Evolutionary conservation across 345 rosid species (phyloP).

Genomic region (Melaleuca quinquenervia): DNA sequence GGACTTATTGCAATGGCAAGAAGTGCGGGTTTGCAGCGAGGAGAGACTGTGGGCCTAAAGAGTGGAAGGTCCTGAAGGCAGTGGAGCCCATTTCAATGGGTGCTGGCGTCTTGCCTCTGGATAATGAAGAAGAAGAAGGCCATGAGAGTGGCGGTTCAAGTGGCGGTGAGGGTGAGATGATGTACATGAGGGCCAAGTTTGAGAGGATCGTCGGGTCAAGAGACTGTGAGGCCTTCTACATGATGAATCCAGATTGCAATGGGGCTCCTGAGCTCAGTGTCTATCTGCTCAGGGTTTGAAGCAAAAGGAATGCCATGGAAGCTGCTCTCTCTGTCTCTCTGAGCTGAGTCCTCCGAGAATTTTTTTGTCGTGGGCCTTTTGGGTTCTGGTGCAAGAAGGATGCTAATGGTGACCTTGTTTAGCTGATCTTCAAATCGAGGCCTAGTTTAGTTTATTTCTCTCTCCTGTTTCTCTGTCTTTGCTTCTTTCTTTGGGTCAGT

Average conservation of each 20-base stretch:
- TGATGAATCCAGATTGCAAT: constrained; percentile 98
- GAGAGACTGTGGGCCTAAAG: constrained; percentile 68
- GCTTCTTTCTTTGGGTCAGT: not conserved
- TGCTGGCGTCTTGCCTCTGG: constrained; percentile 78
- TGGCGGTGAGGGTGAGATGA: constrained; percentile 31
- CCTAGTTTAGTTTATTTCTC: constrained; percentile 1
- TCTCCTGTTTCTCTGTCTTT: not conserved
- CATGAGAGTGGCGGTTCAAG: not conserved
- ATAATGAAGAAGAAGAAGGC: constrained; percentile 8
- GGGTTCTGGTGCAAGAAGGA: not conserved
- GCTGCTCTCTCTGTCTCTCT: not conserved
- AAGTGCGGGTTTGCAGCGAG: constrained; percentile 75
- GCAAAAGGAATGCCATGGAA: not conserved
- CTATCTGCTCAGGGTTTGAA: constrained; percentile 79
- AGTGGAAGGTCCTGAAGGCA: constrained; percentile 66
- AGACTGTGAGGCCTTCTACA: constrained; percentile 97
- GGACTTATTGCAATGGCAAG: constrained; percentile 94
- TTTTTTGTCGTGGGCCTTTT: not conserved
- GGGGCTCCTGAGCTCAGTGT: constrained; percentile 97
- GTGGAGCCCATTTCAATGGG: constrained; percentile 97
- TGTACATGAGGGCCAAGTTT: constrained; percentile 93
- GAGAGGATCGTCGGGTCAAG: constrained; percentile 92
- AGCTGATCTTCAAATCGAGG: constrained; percentile 9
- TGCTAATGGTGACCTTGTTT: constrained; percentile 11
- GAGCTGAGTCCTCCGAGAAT: not conserved